These are phyloP conservation scores for Xylaria longipes DNA, from an alignment of 495 filamentous ascomycete species.

Conservation along the genomic window DNA sequence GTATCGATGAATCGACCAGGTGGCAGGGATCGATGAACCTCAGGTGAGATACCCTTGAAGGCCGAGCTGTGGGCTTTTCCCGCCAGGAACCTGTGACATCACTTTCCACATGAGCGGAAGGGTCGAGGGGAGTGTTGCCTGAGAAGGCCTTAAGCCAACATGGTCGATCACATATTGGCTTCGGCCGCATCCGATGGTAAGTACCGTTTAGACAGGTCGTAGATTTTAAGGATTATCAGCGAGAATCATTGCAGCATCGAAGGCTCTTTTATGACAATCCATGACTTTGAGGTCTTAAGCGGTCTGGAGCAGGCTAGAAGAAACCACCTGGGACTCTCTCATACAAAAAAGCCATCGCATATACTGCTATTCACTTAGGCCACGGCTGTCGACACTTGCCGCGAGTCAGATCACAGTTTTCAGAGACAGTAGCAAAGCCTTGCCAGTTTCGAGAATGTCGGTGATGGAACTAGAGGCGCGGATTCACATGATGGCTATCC, in stretches of 20 bases:
- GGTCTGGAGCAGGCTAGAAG: not conserved
- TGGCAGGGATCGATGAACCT: constrained; percentile 32
- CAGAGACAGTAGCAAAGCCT: not conserved
- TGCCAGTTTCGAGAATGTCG: not conserved
- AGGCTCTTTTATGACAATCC: constrained; percentile 10
- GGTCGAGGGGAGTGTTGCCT: constrained; percentile 26
- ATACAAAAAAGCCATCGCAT: not conserved
- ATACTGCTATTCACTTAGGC: not conserved
- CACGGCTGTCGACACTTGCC: constrained; percentile 3
- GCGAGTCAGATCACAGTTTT: not conserved
- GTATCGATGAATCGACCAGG: constrained; percentile 30
- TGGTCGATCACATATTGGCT: constrained; percentile 19
- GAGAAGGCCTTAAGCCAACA: constrained; percentile 8
- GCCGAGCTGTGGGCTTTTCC: constrained; percentile 30
- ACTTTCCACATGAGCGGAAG: constrained; percentile 27
- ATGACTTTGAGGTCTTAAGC: not conserved
- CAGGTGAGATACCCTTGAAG: constrained; percentile 31
- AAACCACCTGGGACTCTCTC: not conserved
- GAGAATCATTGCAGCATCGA: not conserved
- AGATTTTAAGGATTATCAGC: not conserved
- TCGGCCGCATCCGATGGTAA: constrained; percentile 17
- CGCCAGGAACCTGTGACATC: constrained; percentile 28
- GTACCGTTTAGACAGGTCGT: not conserved
- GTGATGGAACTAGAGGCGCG: not conserved
- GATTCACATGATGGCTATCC: constrained; percentile 6